Base-by-base conservation (phyloP, 2,329 filamentous ascomycete species). In the Plectosphaerella sp. region DNA sequence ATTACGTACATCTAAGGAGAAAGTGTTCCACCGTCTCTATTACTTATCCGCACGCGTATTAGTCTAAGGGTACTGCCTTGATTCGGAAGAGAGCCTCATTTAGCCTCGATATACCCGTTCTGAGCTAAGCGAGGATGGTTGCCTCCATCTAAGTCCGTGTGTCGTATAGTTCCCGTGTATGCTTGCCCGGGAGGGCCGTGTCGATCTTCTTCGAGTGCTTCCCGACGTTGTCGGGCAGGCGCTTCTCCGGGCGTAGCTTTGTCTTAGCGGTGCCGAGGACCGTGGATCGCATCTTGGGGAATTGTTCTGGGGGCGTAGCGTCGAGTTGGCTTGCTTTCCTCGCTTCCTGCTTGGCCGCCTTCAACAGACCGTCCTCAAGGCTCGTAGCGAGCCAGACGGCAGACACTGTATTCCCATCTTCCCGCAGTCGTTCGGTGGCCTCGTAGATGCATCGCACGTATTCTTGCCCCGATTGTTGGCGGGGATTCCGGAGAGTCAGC, bases 21-120 rank as follows among this genome's bases (percentile, higher is more conserved):
- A 47, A 47, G 28, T 47, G 22, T 6, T 56, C 54, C 53, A 59
- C 57, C 33, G 53, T 64, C 48, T 64, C 59, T 62, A 51, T 59
- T 24, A 43, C 55, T 52, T 52, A 43, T 18, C 53, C 53, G 33
- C 51, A 55, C n/a, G 42, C 49, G 41, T 47, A 57, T 46, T 55
- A 41, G 22, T 48, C 45, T 36, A 25, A 50, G 37, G 35, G 22
- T 36, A 20, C 39, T 10, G 45, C 55, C 42, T 46, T 46, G n/a
- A 55, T 54, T 33, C 48, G 45, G 36, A 47, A 42, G 15, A 57
- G 51, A 47, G 48, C 58, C 12, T 45, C 50, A 24, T 59, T 61
- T 14, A 61, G 45, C 47, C 57, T 52, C 2, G 45, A 47, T 41
- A 61, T 58, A 16, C 54, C 51, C 16, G 52, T 62, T 37, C 57